Conservation (phyloP, 1,284 basidiomycete species). For the Leccinum pachyderme region DNA sequence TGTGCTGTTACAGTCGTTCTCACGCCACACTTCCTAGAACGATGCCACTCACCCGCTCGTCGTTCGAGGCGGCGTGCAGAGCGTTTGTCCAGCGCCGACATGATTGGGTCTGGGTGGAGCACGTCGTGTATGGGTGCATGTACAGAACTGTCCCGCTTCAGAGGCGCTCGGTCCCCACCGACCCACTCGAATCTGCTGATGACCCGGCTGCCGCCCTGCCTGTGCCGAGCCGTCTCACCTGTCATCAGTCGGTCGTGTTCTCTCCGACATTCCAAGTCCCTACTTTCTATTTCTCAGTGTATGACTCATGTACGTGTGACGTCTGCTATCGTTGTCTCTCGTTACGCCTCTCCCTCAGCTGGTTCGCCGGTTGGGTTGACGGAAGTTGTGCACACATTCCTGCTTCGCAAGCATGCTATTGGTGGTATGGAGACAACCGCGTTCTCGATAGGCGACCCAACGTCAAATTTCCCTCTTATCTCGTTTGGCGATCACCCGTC, state of each 20-base stretch:
- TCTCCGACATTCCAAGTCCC: slow-evolving; percentile 77
- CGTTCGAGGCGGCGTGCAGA: slow-evolving; percentile 63
- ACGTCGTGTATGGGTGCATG: slow-evolving; percentile 52
- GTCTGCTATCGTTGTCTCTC: slow-evolving; percentile 2
- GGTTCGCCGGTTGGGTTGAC: slow-evolving; percentile 60
- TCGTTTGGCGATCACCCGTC: slow-evolving; percentile 83
- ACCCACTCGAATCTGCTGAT: slow-evolving; percentile 32
- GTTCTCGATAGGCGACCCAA: slow-evolving; percentile 51
- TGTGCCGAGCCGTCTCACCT: slow-evolving; percentile 35
- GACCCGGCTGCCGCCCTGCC: slow-evolving; percentile 24
- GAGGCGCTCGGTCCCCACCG: slow-evolving; percentile 1
- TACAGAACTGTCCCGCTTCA: slow-evolving; percentile 33
- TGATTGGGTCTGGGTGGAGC: slow-evolving; percentile 59
- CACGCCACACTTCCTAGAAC: slow-evolving; percentile 45
- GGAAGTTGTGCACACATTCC: slow-evolving; percentile 52
- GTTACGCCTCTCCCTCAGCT: slow-evolving; percentile 41
- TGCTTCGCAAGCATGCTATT: slow-evolving; percentile 54
- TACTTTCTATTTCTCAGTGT: slow-evolving; percentile 72
- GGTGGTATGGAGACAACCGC: slow-evolving; percentile 44
- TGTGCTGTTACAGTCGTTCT: slow-evolving; percentile 46
- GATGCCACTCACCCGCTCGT: slow-evolving; percentile 41
- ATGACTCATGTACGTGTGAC: slow-evolving; percentile 57
- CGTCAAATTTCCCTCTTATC: slow-evolving; percentile 64
- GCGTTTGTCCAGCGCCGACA: slow-evolving; percentile 42
- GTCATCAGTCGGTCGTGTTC: slow-evolving; percentile 64